Conservation (phyloP, 768 basidiomycete species). For the Leucocoprinus sp. region DNA sequence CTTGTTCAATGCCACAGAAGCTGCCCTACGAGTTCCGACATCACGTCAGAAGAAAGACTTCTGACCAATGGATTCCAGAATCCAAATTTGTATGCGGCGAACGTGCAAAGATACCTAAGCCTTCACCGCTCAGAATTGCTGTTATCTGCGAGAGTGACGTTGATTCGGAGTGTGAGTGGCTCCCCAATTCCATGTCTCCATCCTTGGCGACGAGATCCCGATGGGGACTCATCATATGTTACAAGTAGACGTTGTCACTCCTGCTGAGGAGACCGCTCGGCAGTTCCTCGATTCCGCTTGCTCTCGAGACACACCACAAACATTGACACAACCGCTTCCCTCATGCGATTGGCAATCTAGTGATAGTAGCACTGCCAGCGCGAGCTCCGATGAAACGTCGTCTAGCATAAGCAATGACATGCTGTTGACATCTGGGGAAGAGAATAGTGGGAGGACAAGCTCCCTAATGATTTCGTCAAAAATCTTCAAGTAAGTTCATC, state of each 20-base stretch:
- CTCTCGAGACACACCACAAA: background rate
- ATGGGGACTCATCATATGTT: background rate
- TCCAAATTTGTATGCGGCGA: background rate
- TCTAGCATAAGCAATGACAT: background rate
- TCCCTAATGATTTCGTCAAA: background rate
- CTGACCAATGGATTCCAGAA: background rate
- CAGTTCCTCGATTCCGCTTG: background rate
- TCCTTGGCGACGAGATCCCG: background rate
- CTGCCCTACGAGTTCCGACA: background rate
- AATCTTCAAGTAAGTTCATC: background rate
- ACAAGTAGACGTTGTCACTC: background rate
- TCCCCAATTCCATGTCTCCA: background rate
- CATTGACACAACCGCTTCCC: background rate
- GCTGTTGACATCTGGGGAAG: background rate
- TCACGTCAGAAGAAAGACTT: background rate
- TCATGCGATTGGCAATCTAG: background rate
- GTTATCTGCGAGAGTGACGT: constrained; percentile 5
- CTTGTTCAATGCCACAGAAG: background rate
- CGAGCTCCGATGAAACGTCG: background rate
- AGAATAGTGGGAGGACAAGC: background rate
- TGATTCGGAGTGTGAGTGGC: background rate
- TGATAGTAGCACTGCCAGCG: background rate
- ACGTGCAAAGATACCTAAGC: background rate
- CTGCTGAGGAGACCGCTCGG: background rate
- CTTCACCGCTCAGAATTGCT: constrained; percentile 6